These are phyloP conservation scores for Fusarium sp. DNA, from an alignment of 2,329 filamentous ascomycete species.

Conservation along the genomic window DNA sequence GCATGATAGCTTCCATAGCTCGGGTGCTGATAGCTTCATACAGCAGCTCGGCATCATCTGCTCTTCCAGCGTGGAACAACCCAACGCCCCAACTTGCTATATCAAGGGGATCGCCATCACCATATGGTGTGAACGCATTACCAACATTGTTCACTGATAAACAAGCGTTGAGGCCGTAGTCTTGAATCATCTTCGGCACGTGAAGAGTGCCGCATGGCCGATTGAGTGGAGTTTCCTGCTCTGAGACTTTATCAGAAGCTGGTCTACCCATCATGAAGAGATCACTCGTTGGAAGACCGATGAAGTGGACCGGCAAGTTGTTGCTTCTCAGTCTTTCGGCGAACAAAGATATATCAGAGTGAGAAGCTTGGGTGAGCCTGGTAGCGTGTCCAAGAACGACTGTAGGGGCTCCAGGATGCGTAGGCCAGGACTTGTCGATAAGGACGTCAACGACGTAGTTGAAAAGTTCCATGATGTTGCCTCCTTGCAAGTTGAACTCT, in stretches of 20 bases:
- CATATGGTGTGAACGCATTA: conserved; percentile 12
- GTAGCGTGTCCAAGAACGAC: conserved; percentile 27
- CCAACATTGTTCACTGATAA: conserved; percentile 16
- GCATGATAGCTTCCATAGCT: not conserved
- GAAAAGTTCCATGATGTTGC: not conserved
- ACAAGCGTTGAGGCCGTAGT: conserved; percentile 10
- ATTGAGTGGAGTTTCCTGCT: not conserved
- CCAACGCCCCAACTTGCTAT: conserved; percentile 21
- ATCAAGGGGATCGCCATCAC: conserved; percentile 2
- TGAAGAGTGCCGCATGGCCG: conserved; percentile 22
- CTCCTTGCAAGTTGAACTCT: conserved; percentile 1
- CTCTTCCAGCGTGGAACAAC: conserved; percentile 13
- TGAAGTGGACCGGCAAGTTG: not conserved
- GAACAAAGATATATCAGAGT: not conserved
- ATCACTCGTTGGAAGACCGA: conserved; percentile 18
- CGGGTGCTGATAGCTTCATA: conserved; percentile 21
- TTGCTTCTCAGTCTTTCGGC: not conserved
- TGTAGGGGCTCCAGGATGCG: not conserved
- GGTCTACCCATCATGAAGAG: conserved; percentile 27
- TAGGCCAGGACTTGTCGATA: not conserved
- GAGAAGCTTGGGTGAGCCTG: conserved; percentile 3
- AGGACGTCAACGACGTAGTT: conserved; percentile 1
- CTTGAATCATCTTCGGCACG: conserved; percentile 12
- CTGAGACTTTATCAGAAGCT: rapidly evolving
- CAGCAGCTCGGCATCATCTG: not conserved